These are phyloP conservation scores for Rhynchosporium agropyri DNA, from an alignment of 2,329 filamentous ascomycete species.

Conservation along the genomic window DNA sequence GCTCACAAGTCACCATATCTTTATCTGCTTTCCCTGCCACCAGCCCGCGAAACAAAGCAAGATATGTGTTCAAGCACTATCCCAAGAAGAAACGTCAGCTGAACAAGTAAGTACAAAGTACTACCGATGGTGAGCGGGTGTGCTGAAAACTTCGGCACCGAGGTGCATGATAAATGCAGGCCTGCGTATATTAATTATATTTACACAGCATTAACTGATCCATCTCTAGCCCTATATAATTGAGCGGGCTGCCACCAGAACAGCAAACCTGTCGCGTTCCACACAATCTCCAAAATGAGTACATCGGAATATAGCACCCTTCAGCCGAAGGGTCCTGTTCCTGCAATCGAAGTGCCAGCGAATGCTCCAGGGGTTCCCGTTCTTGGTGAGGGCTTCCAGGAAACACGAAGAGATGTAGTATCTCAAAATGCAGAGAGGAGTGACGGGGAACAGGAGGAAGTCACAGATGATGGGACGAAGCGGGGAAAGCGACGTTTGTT, in stretches of 20 bases:
- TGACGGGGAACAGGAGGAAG: constrained; percentile 37
- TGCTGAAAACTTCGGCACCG: constrained; percentile 27
- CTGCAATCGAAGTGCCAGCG: constrained; percentile 28
- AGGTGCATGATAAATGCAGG: constrained; percentile 27
- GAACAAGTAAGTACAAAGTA: constrained; percentile 31
- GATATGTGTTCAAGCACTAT: constrained; percentile 25
- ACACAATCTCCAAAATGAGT: constrained; percentile 37
- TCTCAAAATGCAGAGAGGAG: constrained; percentile 36
- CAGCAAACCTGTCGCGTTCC: background rate
- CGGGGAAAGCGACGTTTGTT: constrained; percentile 61
- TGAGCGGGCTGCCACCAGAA: constrained; percentile 12
- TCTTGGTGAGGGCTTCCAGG: constrained; percentile 43
- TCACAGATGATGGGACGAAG: constrained; percentile 44
- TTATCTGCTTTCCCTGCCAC: constrained; percentile 14
- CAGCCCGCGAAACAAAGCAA: constrained; percentile 16
- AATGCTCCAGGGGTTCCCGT: constrained; percentile 39
- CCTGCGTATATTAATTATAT: constrained; percentile 29
- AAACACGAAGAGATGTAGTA: constrained; percentile 29
- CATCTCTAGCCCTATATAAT: constrained; percentile 25
- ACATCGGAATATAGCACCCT: constrained; percentile 39
- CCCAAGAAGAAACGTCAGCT: constrained; percentile 27
- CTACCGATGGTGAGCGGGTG: background rate
- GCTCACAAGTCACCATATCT: constrained; percentile 27
- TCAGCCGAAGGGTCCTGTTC: constrained; percentile 37
- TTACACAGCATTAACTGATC: constrained; percentile 28